These are phyloP conservation scores for Saussurea involucrata DNA, from an alignment of 129 eudicot genomes.

Conservation along the genomic window DNA sequence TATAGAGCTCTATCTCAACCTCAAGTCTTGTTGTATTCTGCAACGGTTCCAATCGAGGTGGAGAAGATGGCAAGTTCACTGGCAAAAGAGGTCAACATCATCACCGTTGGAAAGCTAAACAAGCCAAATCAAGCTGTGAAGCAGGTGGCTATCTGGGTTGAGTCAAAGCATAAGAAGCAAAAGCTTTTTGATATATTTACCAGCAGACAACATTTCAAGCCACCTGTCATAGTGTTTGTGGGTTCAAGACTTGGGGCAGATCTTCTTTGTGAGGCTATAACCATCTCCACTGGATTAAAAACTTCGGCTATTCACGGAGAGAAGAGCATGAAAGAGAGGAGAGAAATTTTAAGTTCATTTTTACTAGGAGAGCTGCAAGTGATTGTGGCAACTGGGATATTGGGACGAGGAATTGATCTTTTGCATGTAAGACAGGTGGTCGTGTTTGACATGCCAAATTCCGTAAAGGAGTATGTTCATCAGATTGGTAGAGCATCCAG, in stretches of 20 bases:
- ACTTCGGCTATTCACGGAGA: constrained; percentile 87
- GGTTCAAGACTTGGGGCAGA: constrained; percentile 90
- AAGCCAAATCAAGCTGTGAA: constrained; percentile 63
- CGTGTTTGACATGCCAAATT: constrained; percentile 90
- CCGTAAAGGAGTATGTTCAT: constrained; percentile 87
- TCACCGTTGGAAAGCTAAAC: constrained; percentile 64
- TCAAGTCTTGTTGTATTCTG: constrained; percentile 76
- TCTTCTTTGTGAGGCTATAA: constrained; percentile 81
- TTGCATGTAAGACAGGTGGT: constrained; percentile 77
- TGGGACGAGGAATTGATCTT: constrained; percentile 93
- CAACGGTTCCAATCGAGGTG: constrained; percentile 73
- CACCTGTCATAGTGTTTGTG: constrained; percentile 94
- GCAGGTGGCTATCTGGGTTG: constrained; percentile 93
- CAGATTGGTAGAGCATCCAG: constrained; percentile 90
- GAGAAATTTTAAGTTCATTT: constrained; percentile 59
- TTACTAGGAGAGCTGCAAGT: constrained; percentile 72
- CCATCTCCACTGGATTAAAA: constrained; percentile 62
- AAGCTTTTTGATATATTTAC: constrained; percentile 84
- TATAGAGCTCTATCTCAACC: constrained; percentile 72
- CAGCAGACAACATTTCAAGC: constrained; percentile 79
- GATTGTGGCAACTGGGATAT: constrained; percentile 85
- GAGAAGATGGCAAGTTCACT: constrained; percentile 63
- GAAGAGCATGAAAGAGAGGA: constrained; percentile 85
- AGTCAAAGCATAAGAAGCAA: constrained; percentile 75
- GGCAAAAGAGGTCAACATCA: constrained; percentile 46